These are phyloP conservation scores for Colletotrichum noveboracense DNA, from an alignment of 2,329 filamentous ascomycete species.

Conservation along the genomic window DNA sequence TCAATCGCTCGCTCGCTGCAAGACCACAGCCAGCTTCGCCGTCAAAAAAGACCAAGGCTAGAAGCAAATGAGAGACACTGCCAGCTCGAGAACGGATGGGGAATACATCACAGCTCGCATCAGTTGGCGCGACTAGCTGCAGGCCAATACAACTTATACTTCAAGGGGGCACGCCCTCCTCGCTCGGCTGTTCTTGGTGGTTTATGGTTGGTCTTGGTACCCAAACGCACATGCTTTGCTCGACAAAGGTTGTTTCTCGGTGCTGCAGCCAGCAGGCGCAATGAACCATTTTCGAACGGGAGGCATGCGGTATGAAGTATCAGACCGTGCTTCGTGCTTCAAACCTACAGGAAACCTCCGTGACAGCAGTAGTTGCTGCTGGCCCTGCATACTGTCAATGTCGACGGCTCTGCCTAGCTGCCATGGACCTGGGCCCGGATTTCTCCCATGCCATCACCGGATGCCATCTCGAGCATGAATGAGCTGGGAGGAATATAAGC, in stretches of 20 bases:
- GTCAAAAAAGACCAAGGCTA: not conserved
- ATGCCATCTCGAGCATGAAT: not conserved
- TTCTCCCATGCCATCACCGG: not conserved
- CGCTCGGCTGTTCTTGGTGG: slow-evolving; percentile 8
- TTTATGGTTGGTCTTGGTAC: not conserved
- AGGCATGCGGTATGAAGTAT: not conserved
- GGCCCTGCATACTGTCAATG: not conserved
- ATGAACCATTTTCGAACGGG: slow-evolving; percentile 2
- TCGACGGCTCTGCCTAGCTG: not conserved
- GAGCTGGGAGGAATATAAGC: slow-evolving; percentile 11
- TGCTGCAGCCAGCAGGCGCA: slow-evolving; percentile 8
- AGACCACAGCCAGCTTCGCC: not conserved
- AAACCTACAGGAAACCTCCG: slow-evolving; percentile 15
- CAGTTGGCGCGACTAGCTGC: not conserved
- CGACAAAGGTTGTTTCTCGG: slow-evolving; percentile 18
- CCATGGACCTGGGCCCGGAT: not conserved
- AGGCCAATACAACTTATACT: slow-evolving; percentile 19
- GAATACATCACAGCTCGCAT: not conserved
- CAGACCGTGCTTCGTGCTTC: slow-evolving; percentile 14
- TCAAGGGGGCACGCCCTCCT: slow-evolving; percentile 19
- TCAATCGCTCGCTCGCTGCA: not conserved
- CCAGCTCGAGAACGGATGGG: slow-evolving; percentile 4
- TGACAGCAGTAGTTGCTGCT: not conserved
- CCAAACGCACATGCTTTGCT: slow-evolving; percentile 14
- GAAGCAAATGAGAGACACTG: not conserved